Base-by-base conservation (phyloP, 2,329 filamentous ascomycete genomes). In the Pseudogymnoascus sp. region DNA sequence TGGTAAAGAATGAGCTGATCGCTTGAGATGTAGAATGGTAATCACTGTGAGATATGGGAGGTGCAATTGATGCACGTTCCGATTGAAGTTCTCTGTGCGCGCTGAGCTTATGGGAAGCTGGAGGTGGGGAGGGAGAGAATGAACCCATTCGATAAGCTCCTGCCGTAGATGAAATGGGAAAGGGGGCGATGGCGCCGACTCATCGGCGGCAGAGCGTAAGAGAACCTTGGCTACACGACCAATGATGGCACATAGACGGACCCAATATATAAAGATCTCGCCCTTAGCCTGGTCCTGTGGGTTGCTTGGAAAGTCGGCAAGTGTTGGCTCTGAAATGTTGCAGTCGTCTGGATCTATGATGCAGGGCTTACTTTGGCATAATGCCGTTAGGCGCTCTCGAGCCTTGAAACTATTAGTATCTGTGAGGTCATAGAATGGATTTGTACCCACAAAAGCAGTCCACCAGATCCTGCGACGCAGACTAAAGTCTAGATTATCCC, bases 341-440 rank as follows among this genome's bases (percentile, higher is more conserved):
- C 76, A 78, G 63, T 79, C 77, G 18, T 73, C 71, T 3, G 76
- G 75, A 59, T 77, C 74, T 46, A 79, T 79, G 25, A 78, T 76
- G 60, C 74, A 76, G 8, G 77, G 77, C 34, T 77, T 77, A 59
- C 74, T 76, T 68, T 79, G 77, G 43, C 77, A 79, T 0, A 79
- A 68, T 1, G 77, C 72, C 0, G 77, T 79, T 2, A 77, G 67
- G 0, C 75, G 71, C 64, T 77, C 76, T 23, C 75, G 69, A 1
- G 76, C 74, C 66, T 56, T 56, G 28, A 14, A 34, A 34, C n/a
- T 21, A 38, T 6, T 59, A 14, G 25, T 25, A 12, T 60, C 43
- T 21, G 28, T 43, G 8, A 42, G 8, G 1, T 5, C 4, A 21
- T 18, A 49, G 12, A 60, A 34, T 43, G 18, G 28, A 28, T 28